Base-by-base conservation (phyloP, 129 eudicot genomes). In the Oenanthe sinensis region DNA sequence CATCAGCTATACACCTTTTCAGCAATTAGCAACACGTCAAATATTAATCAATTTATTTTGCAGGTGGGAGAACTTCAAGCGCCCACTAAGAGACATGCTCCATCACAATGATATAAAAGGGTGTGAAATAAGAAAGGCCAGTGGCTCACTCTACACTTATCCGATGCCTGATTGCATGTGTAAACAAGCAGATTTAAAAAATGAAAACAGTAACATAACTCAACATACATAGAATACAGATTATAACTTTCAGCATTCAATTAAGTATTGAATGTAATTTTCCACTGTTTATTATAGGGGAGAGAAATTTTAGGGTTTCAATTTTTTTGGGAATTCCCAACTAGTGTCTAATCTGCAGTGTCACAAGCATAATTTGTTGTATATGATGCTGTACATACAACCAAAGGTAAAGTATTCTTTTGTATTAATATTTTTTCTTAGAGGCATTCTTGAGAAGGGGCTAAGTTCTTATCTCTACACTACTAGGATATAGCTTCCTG, bases 121-220 rank as follows among this genome's bases (percentile, higher is more conserved):
- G n/a, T 80, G 87, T 33, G 97, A 90, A 81, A 1, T 85, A 79
- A 86, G 91, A 81, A 96, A 96, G 78, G 90, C 97, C 9, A 85
- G 90, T 48, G 88, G 84, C 54, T 96, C 97, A 26, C 97, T 96
- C 80, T 96, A 87, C 77, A 92, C 90, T 30, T 90, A 83, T 74
- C 99, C 99, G 39, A 92, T 90, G 95, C 99, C 99, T 12, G 99
- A 96, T 86, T 96, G 99, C 88, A 92, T 96, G 99, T 96, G 97
- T 79, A 87, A 87, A 78, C 91, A 87, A 76, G 78, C 87, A 68
- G 63, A 86, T 75, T n/a, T 68, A 22, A 86, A 75, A 82, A 77
- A 87, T 19, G 81, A 63, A 47, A 63, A 67, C 26, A 65, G n/a
- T 63, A 78, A 67, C 75, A 45, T 19, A 6, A 78, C 75, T 6